phyloP scores from a whole-genome alignment of 1,139 yeast species.

The Hyphopichia wangnamkhiaoensis region DNA sequence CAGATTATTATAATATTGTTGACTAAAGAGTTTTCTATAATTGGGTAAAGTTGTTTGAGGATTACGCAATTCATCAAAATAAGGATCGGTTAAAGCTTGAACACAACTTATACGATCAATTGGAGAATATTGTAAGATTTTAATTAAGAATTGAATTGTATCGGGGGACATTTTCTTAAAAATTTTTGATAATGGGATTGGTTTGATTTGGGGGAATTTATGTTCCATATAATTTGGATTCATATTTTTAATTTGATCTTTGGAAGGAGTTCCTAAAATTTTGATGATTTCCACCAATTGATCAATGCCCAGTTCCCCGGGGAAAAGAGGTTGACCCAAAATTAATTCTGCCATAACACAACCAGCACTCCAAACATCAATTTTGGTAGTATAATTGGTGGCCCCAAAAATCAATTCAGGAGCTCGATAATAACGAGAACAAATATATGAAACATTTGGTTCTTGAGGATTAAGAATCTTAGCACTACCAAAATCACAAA shows the following conservation, averaged over 20 bases:
- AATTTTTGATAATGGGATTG: slow-evolving; percentile 84
- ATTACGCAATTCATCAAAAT: slow-evolving; percentile 73
- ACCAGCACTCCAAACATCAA: slow-evolving; percentile 97
- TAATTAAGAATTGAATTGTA: slow-evolving; percentile 61
- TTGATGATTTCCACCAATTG: slow-evolving; percentile 96
- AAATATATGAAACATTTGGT: slow-evolving; percentile 93
- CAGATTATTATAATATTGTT: slow-evolving; percentile 30
- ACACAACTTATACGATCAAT: slow-evolving; percentile 67
- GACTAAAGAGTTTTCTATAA: slow-evolving; percentile 47
- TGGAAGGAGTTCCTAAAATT: slow-evolving; percentile 91
- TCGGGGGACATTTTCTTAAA: slow-evolving; percentile 68
- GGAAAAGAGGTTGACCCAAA: slow-evolving; percentile 94
- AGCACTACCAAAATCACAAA: slow-evolving; percentile 99
- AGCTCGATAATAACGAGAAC: slow-evolving; percentile 95
- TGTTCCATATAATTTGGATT: slow-evolving; percentile 98
- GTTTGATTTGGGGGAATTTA: slow-evolving; percentile 92
- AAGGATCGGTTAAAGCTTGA: slow-evolving; percentile 67
- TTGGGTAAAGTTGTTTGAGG: slow-evolving; percentile 56
- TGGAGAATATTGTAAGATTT: slow-evolving; percentile 76
- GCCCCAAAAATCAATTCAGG: slow-evolving; percentile 93
- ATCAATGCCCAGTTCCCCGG: slow-evolving; percentile 97
- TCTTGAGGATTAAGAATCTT: slow-evolving; percentile 85
- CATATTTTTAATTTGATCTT: slow-evolving; percentile 92
- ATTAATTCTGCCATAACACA: slow-evolving; percentile 97
- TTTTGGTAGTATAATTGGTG: slow-evolving; percentile 91